Percentiles rank a stretch among this genome's conserved stretches.
Evolutionary conservation across 371 early-diverging fungal genomes (phyloP).

Genomic region (Saksenaea oblongispora): DNA sequence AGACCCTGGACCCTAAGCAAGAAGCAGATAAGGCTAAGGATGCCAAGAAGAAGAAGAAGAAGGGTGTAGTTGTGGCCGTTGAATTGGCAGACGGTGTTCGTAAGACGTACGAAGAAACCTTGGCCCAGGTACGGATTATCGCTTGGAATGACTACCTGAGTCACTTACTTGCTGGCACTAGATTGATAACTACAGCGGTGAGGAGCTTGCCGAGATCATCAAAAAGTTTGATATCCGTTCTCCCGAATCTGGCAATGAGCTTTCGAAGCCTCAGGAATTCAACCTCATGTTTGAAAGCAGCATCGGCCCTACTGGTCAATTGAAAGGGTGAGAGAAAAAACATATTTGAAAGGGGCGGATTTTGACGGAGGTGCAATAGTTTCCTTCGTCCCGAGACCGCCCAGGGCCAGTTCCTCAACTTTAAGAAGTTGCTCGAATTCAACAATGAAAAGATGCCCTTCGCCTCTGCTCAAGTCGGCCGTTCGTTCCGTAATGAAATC

Average conservation of each 20-base stretch:
- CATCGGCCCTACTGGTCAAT: slow-evolving; percentile 98
- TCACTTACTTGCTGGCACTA: slow-evolving; percentile 19
- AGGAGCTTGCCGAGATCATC: slow-evolving; percentile 89
- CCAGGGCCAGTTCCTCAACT: slow-evolving; percentile 99
- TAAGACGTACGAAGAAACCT: slow-evolving; percentile 77
- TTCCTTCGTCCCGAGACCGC: slow-evolving; percentile 99
- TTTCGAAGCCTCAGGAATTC: slow-evolving; percentile 93
- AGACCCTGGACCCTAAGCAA: slow-evolving; percentile 30
- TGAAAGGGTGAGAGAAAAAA: slow-evolving; percentile 70
- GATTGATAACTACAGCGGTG: slow-evolving; percentile 93
- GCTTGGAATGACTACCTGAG: background rate
- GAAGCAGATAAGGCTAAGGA: slow-evolving; percentile 50
- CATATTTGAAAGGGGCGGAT: background rate
- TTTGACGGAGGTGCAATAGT: slow-evolving; percentile 29
- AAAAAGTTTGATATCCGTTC: slow-evolving; percentile 86
- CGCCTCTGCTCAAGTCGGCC: slow-evolving; percentile 98
- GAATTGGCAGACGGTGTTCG: slow-evolving; percentile 68
- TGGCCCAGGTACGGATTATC: slow-evolving; percentile 73
- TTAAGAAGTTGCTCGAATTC: slow-evolving; percentile 95
- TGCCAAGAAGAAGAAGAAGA: slow-evolving; percentile 74
- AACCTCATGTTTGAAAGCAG: slow-evolving; percentile 99
- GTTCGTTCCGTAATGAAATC: slow-evolving; percentile 99
- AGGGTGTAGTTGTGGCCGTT: slow-evolving; percentile 67
- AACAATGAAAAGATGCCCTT: slow-evolving; percentile 99
- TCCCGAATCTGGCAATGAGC: slow-evolving; percentile 89